Conservation (phyloP, 352 stramenopile genomes). For the Thalassiosira exigua region DNA sequence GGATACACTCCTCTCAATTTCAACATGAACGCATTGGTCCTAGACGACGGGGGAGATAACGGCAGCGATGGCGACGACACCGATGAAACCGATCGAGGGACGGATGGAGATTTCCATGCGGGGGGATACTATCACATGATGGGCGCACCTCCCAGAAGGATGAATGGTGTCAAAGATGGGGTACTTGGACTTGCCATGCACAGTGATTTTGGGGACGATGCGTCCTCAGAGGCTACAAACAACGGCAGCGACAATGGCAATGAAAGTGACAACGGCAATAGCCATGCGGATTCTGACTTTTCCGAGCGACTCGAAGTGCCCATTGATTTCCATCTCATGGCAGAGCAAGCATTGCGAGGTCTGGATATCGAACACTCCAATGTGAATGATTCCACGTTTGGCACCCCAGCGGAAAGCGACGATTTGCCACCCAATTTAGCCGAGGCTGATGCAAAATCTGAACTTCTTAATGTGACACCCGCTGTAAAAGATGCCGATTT, state of each 20-base stretch:
- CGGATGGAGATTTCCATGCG: constrained; percentile 24
- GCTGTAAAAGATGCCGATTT: no score
- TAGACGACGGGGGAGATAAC: no score
- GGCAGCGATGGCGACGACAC: background rate
- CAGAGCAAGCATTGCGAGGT: constrained; percentile 45
- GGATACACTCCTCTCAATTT: constrained; percentile 2
- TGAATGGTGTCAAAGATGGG: constrained; percentile 53
- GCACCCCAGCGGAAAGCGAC: no score
- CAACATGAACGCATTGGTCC: constrained; percentile 3
- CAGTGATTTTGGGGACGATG: background rate
- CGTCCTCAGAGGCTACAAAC: background rate
- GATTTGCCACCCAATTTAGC: background rate
- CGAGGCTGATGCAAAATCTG: background rate
- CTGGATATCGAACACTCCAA: constrained; percentile 47
- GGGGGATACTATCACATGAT: constrained; percentile 50
- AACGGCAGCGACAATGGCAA: constrained; percentile 13
- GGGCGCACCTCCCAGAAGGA: constrained; percentile 13
- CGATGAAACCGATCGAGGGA: constrained; percentile 9
- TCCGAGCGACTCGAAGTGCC: constrained; percentile 19
- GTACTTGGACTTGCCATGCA: constrained; percentile 20
- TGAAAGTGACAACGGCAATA: constrained; percentile 12
- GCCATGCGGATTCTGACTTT: background rate
- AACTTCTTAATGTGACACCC: no score
- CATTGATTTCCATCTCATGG: constrained; percentile 45
- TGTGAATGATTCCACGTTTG: background rate